These are phyloP conservation scores for Metarhizium brunneum DNA, from an alignment of 2,329 filamentous ascomycete species.

Conservation along the genomic window DNA sequence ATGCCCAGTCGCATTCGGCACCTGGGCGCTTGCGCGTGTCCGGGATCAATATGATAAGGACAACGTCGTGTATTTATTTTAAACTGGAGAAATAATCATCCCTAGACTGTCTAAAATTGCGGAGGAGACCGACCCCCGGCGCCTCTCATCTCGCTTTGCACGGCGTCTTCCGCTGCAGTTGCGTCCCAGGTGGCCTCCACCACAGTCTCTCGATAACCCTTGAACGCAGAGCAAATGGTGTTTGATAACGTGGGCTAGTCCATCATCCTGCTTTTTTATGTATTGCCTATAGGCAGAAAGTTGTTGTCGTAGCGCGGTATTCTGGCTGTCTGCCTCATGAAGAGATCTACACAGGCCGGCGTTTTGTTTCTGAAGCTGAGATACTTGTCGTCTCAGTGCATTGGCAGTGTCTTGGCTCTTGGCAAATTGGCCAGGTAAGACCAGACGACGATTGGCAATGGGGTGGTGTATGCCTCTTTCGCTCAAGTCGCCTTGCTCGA, in stretches of 20 bases:
- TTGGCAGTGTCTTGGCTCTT: not conserved
- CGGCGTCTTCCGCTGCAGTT: not conserved
- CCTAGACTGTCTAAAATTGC: not conserved
- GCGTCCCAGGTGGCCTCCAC: not conserved
- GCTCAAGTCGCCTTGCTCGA: not conserved
- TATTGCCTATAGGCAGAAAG: not conserved
- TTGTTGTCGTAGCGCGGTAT: not conserved
- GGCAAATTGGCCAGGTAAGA: not conserved
- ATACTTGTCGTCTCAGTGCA: not conserved
- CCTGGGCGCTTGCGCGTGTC: no score
- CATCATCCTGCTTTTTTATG: not conserved
- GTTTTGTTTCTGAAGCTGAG: constrained; percentile 4
- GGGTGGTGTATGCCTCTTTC: not conserved
- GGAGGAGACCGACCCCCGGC: not conserved
- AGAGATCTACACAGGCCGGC: not conserved
- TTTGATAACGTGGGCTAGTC: not conserved
- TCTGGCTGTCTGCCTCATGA: constrained; percentile 1
- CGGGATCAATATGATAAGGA: no score
- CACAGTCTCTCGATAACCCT: constrained; percentile 3
- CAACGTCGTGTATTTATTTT: no score
- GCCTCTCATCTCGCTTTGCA: not conserved
- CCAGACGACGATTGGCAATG: not conserved
- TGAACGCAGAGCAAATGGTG: constrained; percentile 3
- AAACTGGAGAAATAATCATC: no score
- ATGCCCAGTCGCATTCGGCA: no score